Percentiles rank a stretch among this genome's conserved stretches.
phyloP scores from a whole-genome alignment of 2,329 filamentous ascomycete genomes.

The Madurella fahalii region DNA sequence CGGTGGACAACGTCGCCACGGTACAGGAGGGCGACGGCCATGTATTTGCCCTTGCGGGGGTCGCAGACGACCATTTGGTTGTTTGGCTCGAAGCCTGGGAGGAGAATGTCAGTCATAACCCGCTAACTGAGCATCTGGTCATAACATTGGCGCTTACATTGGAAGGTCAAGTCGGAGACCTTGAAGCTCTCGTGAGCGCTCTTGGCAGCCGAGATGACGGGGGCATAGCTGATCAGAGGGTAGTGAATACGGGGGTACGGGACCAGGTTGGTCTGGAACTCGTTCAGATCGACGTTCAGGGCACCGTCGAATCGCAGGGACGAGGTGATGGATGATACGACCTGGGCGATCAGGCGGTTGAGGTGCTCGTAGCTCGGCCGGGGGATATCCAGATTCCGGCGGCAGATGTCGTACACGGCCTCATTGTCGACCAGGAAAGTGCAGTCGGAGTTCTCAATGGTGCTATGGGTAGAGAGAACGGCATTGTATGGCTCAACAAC shows the following conservation, averaged over 20 bases:
- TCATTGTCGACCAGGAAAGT: constrained; percentile 75
- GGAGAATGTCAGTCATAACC: too few relatives aligned
- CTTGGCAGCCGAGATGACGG: constrained; percentile 68
- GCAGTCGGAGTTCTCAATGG: constrained; percentile 73
- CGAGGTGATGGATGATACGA: constrained; percentile 70
- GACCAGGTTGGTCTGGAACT: constrained; percentile 74
- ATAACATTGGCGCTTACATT: constrained; percentile 49
- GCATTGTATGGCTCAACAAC: constrained; percentile 73
- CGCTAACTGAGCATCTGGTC: too few relatives aligned
- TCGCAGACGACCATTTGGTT: constrained; percentile 77
- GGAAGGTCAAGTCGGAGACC: constrained; percentile 71
- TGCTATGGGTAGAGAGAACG: constrained; percentile 69
- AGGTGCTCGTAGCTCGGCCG: constrained; percentile 67
- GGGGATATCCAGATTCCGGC: constrained; percentile 65
- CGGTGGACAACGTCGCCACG: constrained; percentile 67
- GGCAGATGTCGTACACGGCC: constrained; percentile 72
- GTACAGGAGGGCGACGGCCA: constrained; percentile 69
- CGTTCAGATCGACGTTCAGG: constrained; percentile 70
- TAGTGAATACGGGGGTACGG: constrained; percentile 72
- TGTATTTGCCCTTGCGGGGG: constrained; percentile 71
- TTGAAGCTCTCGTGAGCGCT: constrained; percentile 86
- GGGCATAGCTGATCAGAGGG: constrained; percentile 68
- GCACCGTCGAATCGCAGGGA: constrained; percentile 69
- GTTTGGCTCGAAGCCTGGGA: constrained; percentile 67
- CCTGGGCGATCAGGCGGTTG: constrained; percentile 69